Conservation (phyloP, 139 green algal genomes). For the Volvox africanus region DNA sequence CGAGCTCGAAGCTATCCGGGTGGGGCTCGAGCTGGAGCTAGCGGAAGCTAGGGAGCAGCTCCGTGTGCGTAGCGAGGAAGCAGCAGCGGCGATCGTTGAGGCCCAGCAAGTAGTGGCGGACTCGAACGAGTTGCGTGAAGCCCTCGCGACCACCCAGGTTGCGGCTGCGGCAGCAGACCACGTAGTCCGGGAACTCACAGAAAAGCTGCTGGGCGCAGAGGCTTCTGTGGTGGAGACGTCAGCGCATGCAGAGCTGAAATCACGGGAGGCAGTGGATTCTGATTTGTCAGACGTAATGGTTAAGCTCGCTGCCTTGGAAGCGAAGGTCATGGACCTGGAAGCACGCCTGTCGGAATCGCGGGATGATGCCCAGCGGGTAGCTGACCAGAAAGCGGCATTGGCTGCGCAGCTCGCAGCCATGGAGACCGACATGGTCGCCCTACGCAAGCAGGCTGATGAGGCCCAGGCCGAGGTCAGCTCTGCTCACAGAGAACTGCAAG, state of each 20-base stretch:
- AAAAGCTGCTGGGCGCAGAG: not conserved
- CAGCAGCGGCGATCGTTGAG: not conserved
- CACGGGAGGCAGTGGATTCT: not conserved
- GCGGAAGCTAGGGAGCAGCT: not conserved
- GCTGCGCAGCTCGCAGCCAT: not conserved
- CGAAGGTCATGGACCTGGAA: not conserved
- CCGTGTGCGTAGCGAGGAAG: not conserved
- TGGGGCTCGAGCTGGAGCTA: not conserved
- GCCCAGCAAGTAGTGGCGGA: not conserved
- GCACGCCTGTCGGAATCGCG: not conserved
- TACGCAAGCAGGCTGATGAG: not conserved
- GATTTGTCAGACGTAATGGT: not conserved
- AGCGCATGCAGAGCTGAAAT: not conserved
- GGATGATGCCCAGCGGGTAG: not conserved
- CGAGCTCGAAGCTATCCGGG: not conserved
- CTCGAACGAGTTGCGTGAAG: not conserved
- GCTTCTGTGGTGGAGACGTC: not conserved
- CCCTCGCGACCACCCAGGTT: not conserved
- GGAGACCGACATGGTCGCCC: not conserved
- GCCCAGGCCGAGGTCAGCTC: not conserved
- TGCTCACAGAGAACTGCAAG: not conserved
- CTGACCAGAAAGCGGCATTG: not conserved
- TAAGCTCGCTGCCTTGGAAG: not conserved
- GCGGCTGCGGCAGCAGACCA: not conserved
- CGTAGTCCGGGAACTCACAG: not conserved